Evolutionary conservation across 768 basidiomycete genomes (phyloP).

Genomic region (Clavaria fumosa): DNA sequence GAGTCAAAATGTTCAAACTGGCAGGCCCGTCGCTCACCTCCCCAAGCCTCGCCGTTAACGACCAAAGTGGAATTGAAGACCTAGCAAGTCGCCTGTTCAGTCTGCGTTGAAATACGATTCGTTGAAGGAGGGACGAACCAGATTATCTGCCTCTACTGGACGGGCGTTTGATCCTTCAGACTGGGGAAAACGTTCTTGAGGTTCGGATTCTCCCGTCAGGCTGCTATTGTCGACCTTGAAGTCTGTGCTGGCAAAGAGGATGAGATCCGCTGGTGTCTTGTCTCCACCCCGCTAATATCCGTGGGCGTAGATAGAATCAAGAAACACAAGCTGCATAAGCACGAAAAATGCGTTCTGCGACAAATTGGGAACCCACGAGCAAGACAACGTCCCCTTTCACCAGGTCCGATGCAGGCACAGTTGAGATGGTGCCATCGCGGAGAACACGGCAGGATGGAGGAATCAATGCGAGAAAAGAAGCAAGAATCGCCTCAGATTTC

Average conservation of each 20-base stretch:
- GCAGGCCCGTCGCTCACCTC: slow-evolving; percentile 25
- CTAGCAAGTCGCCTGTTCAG: slow-evolving; percentile 23
- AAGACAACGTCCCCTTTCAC: slow-evolving; percentile 57
- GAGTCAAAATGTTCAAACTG: neutral
- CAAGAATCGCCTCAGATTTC: slow-evolving; percentile 58
- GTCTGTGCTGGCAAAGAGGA: slow-evolving; percentile 43
- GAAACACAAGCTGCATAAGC: too few relatives aligned
- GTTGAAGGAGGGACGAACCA: slow-evolving; percentile 33
- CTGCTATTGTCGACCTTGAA: slow-evolving; percentile 60
- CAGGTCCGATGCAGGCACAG: slow-evolving; percentile 43
- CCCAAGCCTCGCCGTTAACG: slow-evolving; percentile 61
- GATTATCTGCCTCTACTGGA: slow-evolving; percentile 49
- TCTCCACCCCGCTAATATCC: slow-evolving; percentile 44
- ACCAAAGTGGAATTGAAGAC: slow-evolving; percentile 57
- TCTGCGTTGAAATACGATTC: too few relatives aligned
- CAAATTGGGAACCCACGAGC: too few relatives aligned
- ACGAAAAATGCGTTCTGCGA: too few relatives aligned
- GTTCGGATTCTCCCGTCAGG: slow-evolving; percentile 56
- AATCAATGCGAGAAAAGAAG: slow-evolving; percentile 61
- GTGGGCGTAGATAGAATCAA: too few relatives aligned
- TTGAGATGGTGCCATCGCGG: slow-evolving; percentile 37
- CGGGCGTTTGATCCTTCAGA: slow-evolving; percentile 31
- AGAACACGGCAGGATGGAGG: slow-evolving; percentile 52
- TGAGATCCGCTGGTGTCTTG: slow-evolving; percentile 55
- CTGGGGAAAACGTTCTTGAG: slow-evolving; percentile 39